Evolutionary conservation across 2,329 filamentous ascomycete genomes (phyloP).

Genomic region (Leptographium wingfieldii): DNA sequence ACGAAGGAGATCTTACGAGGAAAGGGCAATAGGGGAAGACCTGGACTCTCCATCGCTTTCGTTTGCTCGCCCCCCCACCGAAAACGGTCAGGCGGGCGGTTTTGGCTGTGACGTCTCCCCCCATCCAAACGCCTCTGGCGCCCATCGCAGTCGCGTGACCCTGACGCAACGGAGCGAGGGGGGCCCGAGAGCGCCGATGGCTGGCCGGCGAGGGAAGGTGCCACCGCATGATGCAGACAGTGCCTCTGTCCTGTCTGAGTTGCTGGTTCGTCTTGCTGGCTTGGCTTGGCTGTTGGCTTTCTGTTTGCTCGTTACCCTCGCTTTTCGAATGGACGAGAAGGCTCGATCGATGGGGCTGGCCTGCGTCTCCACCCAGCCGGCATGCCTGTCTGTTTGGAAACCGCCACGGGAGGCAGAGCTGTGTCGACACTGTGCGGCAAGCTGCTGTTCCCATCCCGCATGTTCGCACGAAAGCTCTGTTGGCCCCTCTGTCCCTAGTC

Average conservation of each 20-base stretch:
- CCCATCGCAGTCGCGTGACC: slow-evolving; percentile 3
- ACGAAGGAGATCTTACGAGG: too few species aligned
- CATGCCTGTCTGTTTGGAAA: neutral
- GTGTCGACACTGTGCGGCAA: neutral
- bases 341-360: neutral
- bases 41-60: too few species aligned
- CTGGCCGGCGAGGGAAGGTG: neutral
- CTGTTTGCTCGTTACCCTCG: too few species aligned
- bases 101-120: neutral
- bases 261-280: too few species aligned
- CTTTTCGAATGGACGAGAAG: neutral
- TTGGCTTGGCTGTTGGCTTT: too few species aligned
- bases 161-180: slow-evolving; percentile 1
- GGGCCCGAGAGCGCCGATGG: neutral
- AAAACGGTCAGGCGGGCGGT: slow-evolving; percentile 4
- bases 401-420: neutral
- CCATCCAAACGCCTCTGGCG: too few species aligned
- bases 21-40: too few species aligned
- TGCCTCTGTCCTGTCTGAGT: too few species aligned
- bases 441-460: too few species aligned
- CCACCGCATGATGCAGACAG: neutral
- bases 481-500: neutral
- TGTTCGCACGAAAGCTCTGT: too few species aligned
- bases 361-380: neutral
- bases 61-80: too few species aligned